Evolutionary conservation across 2,329 filamentous ascomycete species (phyloP), one percentile per base, ranked within the genome.

Genomic region (Penicillium sp.): DNA sequence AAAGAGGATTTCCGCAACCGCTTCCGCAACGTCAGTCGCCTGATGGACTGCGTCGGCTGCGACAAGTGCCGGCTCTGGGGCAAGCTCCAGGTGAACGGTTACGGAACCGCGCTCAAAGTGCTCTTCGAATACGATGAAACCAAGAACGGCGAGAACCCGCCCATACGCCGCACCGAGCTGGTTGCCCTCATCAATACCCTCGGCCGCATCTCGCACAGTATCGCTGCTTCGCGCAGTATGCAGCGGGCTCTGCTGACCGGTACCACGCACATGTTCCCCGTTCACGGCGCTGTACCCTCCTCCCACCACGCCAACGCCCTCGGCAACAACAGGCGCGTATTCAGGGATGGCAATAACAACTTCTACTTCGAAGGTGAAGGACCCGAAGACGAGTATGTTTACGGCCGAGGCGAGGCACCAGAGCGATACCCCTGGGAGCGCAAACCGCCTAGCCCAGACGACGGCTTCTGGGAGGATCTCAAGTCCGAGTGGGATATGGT

Each of bases 31-130:
- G 90, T 99, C 60, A 96, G 90, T 73, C 87, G 94, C 41, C 83
- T 97, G 63, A 99, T 99, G 94, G 94, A 99, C 75, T 99, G 94
- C 67, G 93, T 97, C 21, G 94, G 94, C 44, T 99, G 94, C 75
- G 94, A 99, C 79, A 99, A 99, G 79, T 99, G 94, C 77, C 87
- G 94, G 9, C 86, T 99, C 2, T 99, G 94, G 94, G 94, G 94
- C 49, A 99, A 99, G 78, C 79, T 99, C 38, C 94, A 99, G 78
- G 96, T 92, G 0, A 90, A 90, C 13, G 94, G 94, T 2, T 97
- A 97, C 72, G 94, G 94, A 49, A 91, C 94, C 0, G 94, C 94
- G 0, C 80, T 99, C 61, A 99, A 99, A 78, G 89, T 99, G 5
- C 83, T 99, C 1, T 99, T 99, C 69, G 94, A 99, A 75, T 94